Evolutionary conservation across 2,329 filamentous ascomycete species (phyloP).

Genomic region (Cordyceps javanica): DNA sequence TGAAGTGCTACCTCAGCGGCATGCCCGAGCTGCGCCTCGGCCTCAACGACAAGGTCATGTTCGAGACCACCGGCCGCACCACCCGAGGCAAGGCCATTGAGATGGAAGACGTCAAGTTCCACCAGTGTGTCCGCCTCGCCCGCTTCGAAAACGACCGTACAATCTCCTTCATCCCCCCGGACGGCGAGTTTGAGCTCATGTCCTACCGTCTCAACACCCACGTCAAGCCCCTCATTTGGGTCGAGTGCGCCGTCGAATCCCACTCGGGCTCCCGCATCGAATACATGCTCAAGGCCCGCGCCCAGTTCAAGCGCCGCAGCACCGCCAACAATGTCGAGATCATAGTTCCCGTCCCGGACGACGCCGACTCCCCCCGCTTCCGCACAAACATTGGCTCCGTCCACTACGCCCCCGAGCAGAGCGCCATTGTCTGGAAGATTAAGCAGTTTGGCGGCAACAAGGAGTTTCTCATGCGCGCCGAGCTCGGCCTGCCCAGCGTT

Average conservation of each 20-base stretch:
- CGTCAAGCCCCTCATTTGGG: conserved; percentile 98
- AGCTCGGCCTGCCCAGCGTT: conserved; percentile 88
- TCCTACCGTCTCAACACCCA: conserved; percentile 97
- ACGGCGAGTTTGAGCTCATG: conserved; percentile 99
- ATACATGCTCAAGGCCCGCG: conserved; percentile 97
- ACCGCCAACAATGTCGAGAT: conserved; percentile 99
- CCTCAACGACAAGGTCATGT: conserved; percentile 99
- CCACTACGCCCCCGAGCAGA: conserved; percentile 95
- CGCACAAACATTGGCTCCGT: conserved; percentile 95
- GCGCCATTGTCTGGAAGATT: conserved; percentile 99
- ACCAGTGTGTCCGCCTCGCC: conserved; percentile 92
- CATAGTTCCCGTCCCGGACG: conserved; percentile 91
- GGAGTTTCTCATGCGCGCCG: conserved; percentile 97
- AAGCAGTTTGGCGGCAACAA: conserved; percentile 99
- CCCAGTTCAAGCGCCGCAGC: conserved; percentile 95
- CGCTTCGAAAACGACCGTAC: conserved; percentile 98
- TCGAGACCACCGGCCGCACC: conserved; percentile 90
- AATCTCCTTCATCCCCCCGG: conserved; percentile 97
- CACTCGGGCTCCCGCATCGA: conserved; percentile 94
- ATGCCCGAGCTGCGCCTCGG: conserved; percentile 95
- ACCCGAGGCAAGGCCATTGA: conserved; percentile 96
- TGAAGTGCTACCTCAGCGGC: conserved; percentile 98
- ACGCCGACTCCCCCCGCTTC: conserved; percentile 93
- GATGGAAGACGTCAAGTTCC: conserved; percentile 99
- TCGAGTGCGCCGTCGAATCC: conserved; percentile 93